phyloP scores from a whole-genome alignment of 495 filamentous ascomycete species.

The Mytilinidion resinicola region DNA sequence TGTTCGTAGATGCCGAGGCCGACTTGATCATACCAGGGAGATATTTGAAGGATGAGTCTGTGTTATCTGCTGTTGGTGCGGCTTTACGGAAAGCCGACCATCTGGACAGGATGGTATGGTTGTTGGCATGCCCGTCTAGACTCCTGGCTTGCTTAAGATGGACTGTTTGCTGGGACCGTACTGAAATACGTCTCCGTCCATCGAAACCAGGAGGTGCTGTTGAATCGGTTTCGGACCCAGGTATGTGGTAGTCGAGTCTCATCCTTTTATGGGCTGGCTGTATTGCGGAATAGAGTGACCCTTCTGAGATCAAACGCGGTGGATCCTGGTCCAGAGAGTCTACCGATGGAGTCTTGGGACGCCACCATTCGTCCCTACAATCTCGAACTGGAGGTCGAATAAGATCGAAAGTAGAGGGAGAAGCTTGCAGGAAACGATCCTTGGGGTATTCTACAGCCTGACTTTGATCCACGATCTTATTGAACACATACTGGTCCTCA shows the following conservation, averaged over 20 bases:
- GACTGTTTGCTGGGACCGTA: conserved; percentile 13
- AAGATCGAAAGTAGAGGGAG: conserved; percentile 18
- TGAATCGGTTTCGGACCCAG: not conserved
- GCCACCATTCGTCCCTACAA: not conserved
- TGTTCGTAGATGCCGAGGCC: too few species aligned
- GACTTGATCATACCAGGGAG: too few species aligned
- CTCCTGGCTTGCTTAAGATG: not conserved
- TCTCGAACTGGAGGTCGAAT: conserved; percentile 2
- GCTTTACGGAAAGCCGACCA: too few species aligned
- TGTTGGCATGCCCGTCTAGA: too few species aligned
- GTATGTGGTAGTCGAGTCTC: not conserved
- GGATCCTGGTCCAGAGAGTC: not conserved
- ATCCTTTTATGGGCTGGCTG: not conserved
- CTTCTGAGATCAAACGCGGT: not conserved
- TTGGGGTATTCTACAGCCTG: not conserved
- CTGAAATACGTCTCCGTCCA: conserved; percentile 11
- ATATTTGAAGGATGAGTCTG: too few species aligned
- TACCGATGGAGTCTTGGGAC: not conserved
- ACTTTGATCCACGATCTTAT: conserved; percentile 11
- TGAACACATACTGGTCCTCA: conserved; percentile 9
- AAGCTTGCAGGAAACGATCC: conserved; percentile 15
- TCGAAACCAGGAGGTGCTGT: not conserved
- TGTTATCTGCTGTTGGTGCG: too few species aligned
- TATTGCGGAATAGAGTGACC: not conserved
- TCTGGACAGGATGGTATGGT: too few species aligned